Conservation (phyloP, 1,284 basidiomycete species). For the Schizophyllum commune region DNA sequence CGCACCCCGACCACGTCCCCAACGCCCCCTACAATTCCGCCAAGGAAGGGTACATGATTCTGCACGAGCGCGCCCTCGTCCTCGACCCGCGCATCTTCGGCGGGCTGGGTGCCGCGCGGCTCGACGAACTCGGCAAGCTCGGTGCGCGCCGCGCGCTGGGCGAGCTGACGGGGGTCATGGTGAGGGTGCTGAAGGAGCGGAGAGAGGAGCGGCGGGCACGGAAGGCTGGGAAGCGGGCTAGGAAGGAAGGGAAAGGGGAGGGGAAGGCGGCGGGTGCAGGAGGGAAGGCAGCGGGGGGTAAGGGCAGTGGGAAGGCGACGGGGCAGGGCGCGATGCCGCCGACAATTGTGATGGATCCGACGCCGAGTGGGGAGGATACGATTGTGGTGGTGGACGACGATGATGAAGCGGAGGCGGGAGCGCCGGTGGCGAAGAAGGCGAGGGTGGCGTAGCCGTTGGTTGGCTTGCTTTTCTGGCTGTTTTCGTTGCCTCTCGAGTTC, state of each 20-base stretch:
- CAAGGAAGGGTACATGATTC: slow-evolving; percentile 58
- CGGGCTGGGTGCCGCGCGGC: slow-evolving; percentile 64
- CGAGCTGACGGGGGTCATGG: slow-evolving; percentile 79
- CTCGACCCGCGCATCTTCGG: slow-evolving; percentile 83
- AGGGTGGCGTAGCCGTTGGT: neutral
- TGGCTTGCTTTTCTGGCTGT: neutral
- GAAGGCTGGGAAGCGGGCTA: slow-evolving; percentile 2
- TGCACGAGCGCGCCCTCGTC: slow-evolving; percentile 80
- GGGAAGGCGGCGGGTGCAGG: slow-evolving; percentile 21
- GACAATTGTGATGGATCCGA: slow-evolving; percentile 11
- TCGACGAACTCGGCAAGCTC: slow-evolving; percentile 71
- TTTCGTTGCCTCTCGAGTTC: neutral
- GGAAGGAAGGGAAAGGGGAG: slow-evolving; percentile 32
- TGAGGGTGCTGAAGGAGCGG: slow-evolving; percentile 78
- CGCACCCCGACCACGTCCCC: slow-evolving; percentile 37
- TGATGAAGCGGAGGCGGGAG: neutral
- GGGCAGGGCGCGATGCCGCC: slow-evolving; percentile 3
- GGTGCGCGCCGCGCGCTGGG: slow-evolving; percentile 80
- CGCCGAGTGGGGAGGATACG: slow-evolving; percentile 1
- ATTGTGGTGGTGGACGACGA: neutral
- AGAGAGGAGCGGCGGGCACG: slow-evolving; percentile 33
- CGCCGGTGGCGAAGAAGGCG: neutral
- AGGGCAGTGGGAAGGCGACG: slow-evolving; percentile 10
- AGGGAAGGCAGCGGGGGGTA: slow-evolving; percentile 16
- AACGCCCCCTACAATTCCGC: slow-evolving; percentile 47